Evolutionary conservation across 768 basidiomycete genomes (phyloP).

Genomic region (Strobilomyces dryophilus): DNA sequence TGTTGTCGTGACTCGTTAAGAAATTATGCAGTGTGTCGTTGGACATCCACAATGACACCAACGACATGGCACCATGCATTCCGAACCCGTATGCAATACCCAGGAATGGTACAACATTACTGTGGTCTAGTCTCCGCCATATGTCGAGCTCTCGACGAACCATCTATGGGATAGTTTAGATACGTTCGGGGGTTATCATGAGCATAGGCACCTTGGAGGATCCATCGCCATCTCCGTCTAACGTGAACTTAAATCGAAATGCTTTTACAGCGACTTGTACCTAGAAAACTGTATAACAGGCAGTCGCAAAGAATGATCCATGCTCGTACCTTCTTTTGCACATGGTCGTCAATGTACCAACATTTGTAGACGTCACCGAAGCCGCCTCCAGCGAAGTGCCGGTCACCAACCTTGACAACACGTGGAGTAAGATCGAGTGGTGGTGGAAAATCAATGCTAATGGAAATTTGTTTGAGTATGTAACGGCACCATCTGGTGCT

Average conservation of each 20-base stretch:
- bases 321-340: neutral
- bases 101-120: neutral
- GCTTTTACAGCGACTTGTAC: neutral
- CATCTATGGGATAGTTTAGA: neutral
- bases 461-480: neutral
- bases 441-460: neutral
- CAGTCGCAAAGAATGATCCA: neutral
- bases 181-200: neutral
- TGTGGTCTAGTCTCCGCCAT: neutral
- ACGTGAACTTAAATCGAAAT: neutral
- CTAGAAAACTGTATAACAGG: neutral
- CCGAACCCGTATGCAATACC: neutral
- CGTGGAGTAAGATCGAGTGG: neutral
- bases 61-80: neutral
- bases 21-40: neutral
- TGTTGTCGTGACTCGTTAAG: neutral
- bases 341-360: neutral
- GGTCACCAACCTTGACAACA: neutral
- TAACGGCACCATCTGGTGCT: neutral
- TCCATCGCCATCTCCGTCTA: neutral
- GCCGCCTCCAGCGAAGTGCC: neutral
- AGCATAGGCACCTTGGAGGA: neutral
- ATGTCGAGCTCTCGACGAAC: neutral
- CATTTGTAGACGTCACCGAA: neutral
- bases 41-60: neutral